Conservation (phyloP, 768 basidiomycete genomes). For the Boletellus ananiceps region DNA sequence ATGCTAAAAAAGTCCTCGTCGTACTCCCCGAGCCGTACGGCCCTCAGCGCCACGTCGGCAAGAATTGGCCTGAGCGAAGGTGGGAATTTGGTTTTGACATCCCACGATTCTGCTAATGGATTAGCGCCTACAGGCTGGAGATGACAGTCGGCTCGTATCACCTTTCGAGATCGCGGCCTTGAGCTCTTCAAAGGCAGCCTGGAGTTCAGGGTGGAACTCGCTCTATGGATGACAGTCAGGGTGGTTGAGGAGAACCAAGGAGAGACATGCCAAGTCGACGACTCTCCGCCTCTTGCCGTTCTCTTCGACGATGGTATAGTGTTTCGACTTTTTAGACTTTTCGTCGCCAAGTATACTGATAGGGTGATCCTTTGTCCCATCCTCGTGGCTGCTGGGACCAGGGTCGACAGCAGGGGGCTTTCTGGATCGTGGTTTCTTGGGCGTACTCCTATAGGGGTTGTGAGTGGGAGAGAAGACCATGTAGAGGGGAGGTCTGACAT, state of each 20-base stretch:
- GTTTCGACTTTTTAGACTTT: slow-evolving; percentile 48
- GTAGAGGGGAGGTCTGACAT: slow-evolving; percentile 35
- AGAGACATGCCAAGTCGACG: slow-evolving; percentile 53
- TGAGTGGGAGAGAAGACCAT: slow-evolving; percentile 6
- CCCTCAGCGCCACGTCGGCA: slow-evolving; percentile 65
- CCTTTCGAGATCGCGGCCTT: slow-evolving; percentile 57
- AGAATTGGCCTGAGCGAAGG: slow-evolving; percentile 70
- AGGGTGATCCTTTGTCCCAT: slow-evolving; percentile 49
- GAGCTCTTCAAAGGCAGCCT: slow-evolving; percentile 55
- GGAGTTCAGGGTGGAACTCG: slow-evolving; percentile 69
- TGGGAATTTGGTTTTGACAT: slow-evolving; percentile 87
- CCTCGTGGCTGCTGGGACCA: slow-evolving; percentile 26
- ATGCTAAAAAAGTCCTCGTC: slow-evolving; percentile 88
- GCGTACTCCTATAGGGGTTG: slow-evolving; percentile 39
- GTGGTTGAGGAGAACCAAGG: neutral
- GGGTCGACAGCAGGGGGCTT: slow-evolving; percentile 34
- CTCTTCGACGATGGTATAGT: slow-evolving; percentile 48
- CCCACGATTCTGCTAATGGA: slow-evolving; percentile 60
- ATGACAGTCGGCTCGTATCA: slow-evolving; percentile 16
- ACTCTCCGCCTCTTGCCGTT: slow-evolving; percentile 69
- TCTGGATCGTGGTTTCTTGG: slow-evolving; percentile 71
- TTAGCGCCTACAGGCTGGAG: neutral
- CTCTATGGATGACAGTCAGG: slow-evolving; percentile 33
- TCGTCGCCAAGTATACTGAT: slow-evolving; percentile 42
- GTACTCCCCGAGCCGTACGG: slow-evolving; percentile 82